Evolutionary conservation across 1,284 basidiomycete genomes (phyloP).

Genomic region (Sporisorium scitamineum): DNA sequence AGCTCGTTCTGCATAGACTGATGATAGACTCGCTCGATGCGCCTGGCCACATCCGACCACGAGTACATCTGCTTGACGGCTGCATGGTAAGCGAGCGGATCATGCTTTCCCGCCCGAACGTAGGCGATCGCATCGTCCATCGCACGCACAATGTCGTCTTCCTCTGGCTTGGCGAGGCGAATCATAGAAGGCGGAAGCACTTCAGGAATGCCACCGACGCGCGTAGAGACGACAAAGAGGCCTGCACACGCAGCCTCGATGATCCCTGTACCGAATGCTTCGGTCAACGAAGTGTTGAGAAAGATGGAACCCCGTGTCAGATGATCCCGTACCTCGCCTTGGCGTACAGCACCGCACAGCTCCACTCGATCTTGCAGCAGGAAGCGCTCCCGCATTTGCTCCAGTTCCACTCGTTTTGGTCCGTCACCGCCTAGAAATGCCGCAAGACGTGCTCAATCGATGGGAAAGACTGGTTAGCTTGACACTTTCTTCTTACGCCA

Average conservation of each 20-base stretch:
- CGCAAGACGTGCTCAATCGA: background rate
- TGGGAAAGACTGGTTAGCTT: background rate
- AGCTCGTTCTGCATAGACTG: conserved; percentile 73
- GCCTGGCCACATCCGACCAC: conserved; percentile 82
- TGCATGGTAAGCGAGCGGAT: conserved; percentile 82
- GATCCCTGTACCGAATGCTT: conserved; percentile 95
- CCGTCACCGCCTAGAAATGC: conserved; percentile 77
- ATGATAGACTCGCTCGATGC: conserved; percentile 86
- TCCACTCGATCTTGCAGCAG: conserved; percentile 89
- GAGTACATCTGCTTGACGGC: conserved; percentile 85
- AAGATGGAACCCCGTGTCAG: conserved; percentile 87
- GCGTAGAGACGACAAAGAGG: conserved; percentile 91
- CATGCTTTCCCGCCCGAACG: conserved; percentile 78
- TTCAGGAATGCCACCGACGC: conserved; percentile 95
- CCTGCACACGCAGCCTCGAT: conserved; percentile 96
- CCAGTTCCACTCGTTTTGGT: conserved; percentile 91
- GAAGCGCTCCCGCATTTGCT: conserved; percentile 94
- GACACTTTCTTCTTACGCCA: background rate
- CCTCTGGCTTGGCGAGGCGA: conserved; percentile 90
- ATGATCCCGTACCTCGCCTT: conserved; percentile 84
- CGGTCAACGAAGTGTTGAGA: conserved; percentile 94
- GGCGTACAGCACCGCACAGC: conserved; percentile 83
- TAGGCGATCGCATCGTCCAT: conserved; percentile 82
- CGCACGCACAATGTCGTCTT: conserved; percentile 84
- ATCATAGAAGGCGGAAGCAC: conserved; percentile 93